These are phyloP conservation scores for Cladosporium velox DNA, from an alignment of 2,329 filamentous ascomycete species.

Conservation along the genomic window DNA sequence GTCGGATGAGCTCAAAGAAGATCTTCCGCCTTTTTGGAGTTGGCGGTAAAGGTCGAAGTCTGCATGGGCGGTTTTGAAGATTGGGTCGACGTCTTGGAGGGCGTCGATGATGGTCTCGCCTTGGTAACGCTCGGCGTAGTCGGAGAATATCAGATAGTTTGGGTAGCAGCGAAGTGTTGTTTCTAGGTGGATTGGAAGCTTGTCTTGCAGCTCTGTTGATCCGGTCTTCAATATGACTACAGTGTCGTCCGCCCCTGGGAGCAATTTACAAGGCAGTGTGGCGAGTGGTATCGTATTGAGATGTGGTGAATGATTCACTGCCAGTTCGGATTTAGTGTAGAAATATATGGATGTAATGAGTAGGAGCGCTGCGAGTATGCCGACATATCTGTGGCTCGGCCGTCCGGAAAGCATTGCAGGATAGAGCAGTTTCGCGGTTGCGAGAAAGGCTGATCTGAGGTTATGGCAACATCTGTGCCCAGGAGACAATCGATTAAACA, in stretches of 20 bases:
- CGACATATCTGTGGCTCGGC: not conserved
- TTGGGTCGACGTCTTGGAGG: conserved; percentile 26
- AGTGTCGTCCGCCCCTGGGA: conserved; percentile 47
- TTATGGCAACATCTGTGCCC: not conserved
- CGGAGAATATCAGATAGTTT: conserved; percentile 42
- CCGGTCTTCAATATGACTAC: conserved; percentile 53
- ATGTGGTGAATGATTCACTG: not conserved
- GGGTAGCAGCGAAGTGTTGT: conserved; percentile 40
- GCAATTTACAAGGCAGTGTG: not conserved
- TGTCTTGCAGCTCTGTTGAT: conserved; percentile 36
- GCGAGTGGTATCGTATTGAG: not conserved
- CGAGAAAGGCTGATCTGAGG: not conserved
- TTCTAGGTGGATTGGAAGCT: conserved; percentile 36
- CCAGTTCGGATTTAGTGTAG: not conserved
- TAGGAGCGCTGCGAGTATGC: not conserved
- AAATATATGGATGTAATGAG: not conserved
- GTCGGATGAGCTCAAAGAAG: conserved; percentile 18
- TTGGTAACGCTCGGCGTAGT: conserved; percentile 39
- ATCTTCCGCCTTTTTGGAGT: conserved; percentile 26
- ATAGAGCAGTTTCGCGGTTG: not conserved
- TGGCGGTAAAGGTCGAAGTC: conserved; percentile 36
- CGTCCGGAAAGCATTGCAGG: not conserved
- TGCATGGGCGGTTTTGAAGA: conserved; percentile 23
- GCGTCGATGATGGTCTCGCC: conserved; percentile 39
- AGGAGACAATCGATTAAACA: not conserved